Evolutionary conservation across 805 yeast species (phyloP).

Genomic region (Wilhelminamyces savonicus): DNA sequence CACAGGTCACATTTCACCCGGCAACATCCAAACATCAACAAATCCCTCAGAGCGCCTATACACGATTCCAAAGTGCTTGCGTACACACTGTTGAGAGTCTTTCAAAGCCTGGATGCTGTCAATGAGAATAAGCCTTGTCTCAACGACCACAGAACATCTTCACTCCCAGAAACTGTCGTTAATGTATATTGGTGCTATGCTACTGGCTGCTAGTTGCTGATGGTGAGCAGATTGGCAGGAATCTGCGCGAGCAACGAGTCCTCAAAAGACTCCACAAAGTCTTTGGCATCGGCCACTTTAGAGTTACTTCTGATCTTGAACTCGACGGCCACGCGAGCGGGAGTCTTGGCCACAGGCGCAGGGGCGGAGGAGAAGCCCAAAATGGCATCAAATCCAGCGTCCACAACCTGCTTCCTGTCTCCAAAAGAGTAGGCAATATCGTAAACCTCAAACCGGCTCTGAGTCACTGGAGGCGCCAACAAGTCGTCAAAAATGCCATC

Average conservation of each 20-base stretch:
- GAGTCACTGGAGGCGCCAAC: conserved; percentile 28
- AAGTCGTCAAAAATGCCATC: conserved; percentile 36
- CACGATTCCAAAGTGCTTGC: no score
- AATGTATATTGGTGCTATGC: no score
- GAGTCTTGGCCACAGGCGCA: conserved; percentile 3
- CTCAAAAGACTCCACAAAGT: conserved; percentile 30
- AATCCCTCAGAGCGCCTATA: no score
- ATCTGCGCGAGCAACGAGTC: conserved; percentile 25
- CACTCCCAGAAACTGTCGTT: no score
- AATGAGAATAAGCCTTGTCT: no score
- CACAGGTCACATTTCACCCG: no score
- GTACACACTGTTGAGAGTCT: no score
- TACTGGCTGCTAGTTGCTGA: conserved; percentile 5
- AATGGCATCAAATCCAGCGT: conserved; percentile 25
- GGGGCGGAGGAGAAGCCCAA: conserved; percentile 17
- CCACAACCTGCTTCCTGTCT: conserved; percentile 2
- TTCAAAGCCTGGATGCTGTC: no score
- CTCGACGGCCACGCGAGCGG: conserved; percentile 19
- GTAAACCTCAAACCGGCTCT: conserved; percentile 29
- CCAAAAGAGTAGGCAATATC: conserved; percentile 15
- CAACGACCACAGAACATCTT: no score
- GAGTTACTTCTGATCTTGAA: conserved; percentile 28
- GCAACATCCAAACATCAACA: no score
- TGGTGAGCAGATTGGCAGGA: conserved; percentile 17
- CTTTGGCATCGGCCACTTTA: conserved; percentile 27